These are phyloP conservation scores for Aspergillus udagawae DNA, from an alignment of 2,329 filamentous ascomycete species.

Conservation along the genomic window DNA sequence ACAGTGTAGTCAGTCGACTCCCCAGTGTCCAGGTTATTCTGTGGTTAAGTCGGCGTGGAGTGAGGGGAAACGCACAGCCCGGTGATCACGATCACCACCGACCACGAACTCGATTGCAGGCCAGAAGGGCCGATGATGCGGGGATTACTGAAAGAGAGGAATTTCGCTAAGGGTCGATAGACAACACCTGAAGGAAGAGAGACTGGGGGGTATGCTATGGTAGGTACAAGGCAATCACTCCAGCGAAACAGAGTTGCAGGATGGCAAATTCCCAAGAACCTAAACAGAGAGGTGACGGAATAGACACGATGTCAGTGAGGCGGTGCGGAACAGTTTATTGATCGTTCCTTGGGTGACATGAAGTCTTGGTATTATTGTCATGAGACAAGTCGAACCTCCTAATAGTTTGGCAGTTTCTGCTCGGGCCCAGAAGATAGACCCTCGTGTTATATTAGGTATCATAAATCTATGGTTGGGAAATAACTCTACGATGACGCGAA, in stretches of 20 bases:
- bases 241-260: background rate
- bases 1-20: background rate
- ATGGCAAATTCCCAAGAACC: background rate
- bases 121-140: constrained; percentile 17
- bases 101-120: constrained; percentile 4
- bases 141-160: background rate
- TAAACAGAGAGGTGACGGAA: constrained; percentile 2
- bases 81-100: constrained; percentile 5
- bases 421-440: background rate
- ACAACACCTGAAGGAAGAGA: background rate
- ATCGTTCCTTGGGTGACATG: constrained; percentile 8
- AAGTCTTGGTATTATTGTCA: background rate
- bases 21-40: background rate
- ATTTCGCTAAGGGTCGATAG: background rate
- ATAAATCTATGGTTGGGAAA: background rate
- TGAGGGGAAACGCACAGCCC: constrained; percentile 2
- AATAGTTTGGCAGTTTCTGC: background rate
- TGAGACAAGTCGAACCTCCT: background rate
- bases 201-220: background rate
- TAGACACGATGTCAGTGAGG: constrained; percentile 14
- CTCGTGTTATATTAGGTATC: background rate
- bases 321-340: constrained; percentile 9
- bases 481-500: background rate
- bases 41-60: background rate
- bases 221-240: background rate